Evolutionary conservation across 2,329 filamentous ascomycete species (phyloP).

Genomic region (Hyphodiscus sp.): DNA sequence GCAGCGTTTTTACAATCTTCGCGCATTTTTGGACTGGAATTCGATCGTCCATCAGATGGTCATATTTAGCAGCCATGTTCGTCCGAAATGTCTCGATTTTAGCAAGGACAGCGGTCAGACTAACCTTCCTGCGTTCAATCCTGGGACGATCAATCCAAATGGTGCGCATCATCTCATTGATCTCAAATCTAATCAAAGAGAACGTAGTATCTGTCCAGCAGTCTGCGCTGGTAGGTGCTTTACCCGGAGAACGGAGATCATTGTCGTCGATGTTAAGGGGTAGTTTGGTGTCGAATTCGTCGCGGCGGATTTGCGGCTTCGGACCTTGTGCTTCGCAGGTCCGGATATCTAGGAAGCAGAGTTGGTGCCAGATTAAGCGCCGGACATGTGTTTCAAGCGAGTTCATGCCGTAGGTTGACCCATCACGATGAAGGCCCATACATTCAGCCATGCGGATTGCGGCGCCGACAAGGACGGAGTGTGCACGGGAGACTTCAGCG

Average conservation of each 20-base stretch:
- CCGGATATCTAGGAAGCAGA: constrained; percentile 69
- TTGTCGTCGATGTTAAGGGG: constrained; percentile 65
- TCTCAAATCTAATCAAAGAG: constrained; percentile 62
- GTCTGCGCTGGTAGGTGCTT: constrained; percentile 34
- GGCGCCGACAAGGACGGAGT: constrained; percentile 65
- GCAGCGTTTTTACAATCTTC: constrained; percentile 57
- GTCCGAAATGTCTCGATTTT: constrained; percentile 64
- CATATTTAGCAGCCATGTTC: constrained; percentile 59
- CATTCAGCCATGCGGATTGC: constrained; percentile 70
- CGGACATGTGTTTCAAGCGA: constrained; percentile 66
- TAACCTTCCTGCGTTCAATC: constrained; percentile 54
- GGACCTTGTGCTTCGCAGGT: constrained; percentile 71
- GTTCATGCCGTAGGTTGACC: constrained; percentile 54
- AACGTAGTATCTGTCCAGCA: constrained; percentile 64
- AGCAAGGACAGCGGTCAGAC: constrained; percentile 55
- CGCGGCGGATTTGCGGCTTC: constrained; percentile 61
- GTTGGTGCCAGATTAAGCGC: constrained; percentile 68
- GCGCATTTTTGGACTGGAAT: constrained; percentile 58
- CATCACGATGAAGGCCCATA: constrained; percentile 68
- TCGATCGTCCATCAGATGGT: constrained; percentile 51
- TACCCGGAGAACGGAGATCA: constrained; percentile 45
- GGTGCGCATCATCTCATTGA: constrained; percentile 64
- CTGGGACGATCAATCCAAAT: constrained; percentile 64
- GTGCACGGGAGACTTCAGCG: constrained; percentile 64
- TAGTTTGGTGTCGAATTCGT: constrained; percentile 69